Evolutionary conservation across 2,329 filamentous ascomycete species (phyloP).

Genomic region (Talaromyces albobiverticillius): DNA sequence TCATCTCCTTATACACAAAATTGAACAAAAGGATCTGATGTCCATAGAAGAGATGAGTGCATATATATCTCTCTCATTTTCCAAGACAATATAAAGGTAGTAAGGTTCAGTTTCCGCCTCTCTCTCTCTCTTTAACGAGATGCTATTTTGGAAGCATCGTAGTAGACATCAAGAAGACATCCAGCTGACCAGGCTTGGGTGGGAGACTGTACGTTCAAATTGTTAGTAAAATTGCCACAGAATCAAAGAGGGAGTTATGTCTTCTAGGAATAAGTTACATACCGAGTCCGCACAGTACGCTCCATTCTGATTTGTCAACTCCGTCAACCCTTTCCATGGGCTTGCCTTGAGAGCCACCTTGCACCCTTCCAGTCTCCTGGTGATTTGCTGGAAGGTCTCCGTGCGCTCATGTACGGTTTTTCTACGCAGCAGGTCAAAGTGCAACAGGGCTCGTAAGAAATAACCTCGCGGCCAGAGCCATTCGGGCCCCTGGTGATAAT

Average conservation of each 20-base stretch:
- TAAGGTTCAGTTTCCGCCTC: neutral
- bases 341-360: constrained; percentile 78
- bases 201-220: constrained; percentile 61
- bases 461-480: constrained; percentile 98
- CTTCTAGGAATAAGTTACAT: constrained; percentile 30
- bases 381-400: constrained; percentile 94
- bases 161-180: constrained; percentile 92
- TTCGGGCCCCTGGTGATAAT: constrained; percentile 97
- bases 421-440: constrained; percentile 79
- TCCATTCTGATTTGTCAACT: constrained; percentile 89
- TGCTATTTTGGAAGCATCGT: constrained; percentile 65
- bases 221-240: constrained; percentile 17
- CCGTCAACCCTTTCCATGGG: constrained; percentile 85
- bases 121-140: neutral
- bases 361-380: constrained; percentile 74
- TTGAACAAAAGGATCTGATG: too few relatives aligned
- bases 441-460: constrained; percentile 85
- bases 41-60: too few relatives aligned
- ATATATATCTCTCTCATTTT: too few relatives aligned
- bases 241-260: neutral
- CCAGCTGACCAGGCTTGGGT: constrained; percentile 96
- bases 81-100: neutral
- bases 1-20: too few relatives aligned
- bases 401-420: constrained; percentile 65
- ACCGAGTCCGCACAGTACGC: constrained; percentile 84